Evolutionary conservation across 2,329 filamentous ascomycete genomes (phyloP).

Genomic region (Cercospora janseana): DNA sequence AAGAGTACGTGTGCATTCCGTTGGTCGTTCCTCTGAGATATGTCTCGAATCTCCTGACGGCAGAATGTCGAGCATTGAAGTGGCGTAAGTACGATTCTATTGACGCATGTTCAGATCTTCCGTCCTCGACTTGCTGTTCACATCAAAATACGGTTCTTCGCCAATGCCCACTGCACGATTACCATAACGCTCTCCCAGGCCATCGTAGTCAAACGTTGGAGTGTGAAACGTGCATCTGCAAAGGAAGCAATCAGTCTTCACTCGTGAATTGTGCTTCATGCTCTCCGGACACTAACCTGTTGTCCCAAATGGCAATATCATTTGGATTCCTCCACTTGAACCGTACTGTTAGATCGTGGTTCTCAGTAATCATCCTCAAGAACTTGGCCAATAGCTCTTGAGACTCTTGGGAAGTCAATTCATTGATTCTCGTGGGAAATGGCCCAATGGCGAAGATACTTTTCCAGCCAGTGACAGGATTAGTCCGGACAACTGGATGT

Average conservation of each 20-base stretch:
- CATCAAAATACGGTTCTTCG: conserved; percentile 56
- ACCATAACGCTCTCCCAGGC: conserved; percentile 52
- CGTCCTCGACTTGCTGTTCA: conserved; percentile 48
- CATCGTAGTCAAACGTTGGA: conserved; percentile 62
- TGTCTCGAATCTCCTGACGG: too few species aligned
- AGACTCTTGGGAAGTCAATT: conserved; percentile 42
- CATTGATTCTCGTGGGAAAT: conserved; percentile 56
- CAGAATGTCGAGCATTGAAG: too few species aligned
- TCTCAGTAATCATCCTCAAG: conserved; percentile 43
- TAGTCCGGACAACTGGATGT: conserved; percentile 56
- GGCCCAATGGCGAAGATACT: conserved; percentile 60
- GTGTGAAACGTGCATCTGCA: conserved; percentile 54
- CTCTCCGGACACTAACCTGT: conserved; percentile 40
- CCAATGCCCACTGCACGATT: conserved; percentile 57
- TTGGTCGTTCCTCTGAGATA: too few species aligned
- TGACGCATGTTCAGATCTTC: too few species aligned
- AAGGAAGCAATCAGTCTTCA: neutral
- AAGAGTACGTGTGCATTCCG: too few species aligned
- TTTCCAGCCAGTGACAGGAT: conserved; percentile 64
- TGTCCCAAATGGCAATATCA: conserved; percentile 64
- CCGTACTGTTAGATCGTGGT: conserved; percentile 53
- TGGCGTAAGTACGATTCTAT: too few species aligned
- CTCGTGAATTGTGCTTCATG: neutral
- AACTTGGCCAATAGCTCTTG: conserved; percentile 29
- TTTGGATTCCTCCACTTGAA: conserved; percentile 51